These are phyloP conservation scores for Bipolaris victoriae DNA, from an alignment of 2,329 filamentous ascomycete species.

Conservation along the genomic window DNA sequence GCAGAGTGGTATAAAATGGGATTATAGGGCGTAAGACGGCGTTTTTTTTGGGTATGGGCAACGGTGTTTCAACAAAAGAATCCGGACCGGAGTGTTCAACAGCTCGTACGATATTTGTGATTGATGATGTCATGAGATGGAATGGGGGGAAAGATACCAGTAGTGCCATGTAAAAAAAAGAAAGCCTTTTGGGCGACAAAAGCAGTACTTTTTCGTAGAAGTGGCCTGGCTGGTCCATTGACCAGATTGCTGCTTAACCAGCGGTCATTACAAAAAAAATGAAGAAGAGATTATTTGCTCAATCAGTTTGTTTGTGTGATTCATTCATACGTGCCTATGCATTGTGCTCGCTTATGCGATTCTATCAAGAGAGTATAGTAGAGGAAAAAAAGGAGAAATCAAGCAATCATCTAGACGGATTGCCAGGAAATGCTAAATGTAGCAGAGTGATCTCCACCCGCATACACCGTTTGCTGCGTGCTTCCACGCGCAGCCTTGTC, in stretches of 20 bases:
- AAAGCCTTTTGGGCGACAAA: background rate
- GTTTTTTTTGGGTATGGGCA: constrained; percentile 11
- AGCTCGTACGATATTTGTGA: constrained; percentile 20
- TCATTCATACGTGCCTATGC: background rate
- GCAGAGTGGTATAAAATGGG: background rate
- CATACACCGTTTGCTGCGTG: constrained; percentile 55
- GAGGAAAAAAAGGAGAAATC: background rate
- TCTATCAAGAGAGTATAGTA: background rate
- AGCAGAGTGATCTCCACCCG: constrained; percentile 40
- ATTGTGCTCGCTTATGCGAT: background rate
- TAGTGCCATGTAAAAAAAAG: background rate
- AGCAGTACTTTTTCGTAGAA: background rate
- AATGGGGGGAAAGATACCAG: background rate
- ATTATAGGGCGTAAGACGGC: constrained; percentile 24
- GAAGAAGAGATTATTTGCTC: background rate
- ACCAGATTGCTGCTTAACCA: constrained; percentile 3
- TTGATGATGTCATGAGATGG: constrained; percentile 1
- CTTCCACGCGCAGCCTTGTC: constrained; percentile 51
- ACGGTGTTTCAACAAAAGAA: constrained; percentile 35
- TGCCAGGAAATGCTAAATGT: constrained; percentile 50
- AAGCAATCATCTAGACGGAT: constrained; percentile 7
- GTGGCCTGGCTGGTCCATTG: background rate
- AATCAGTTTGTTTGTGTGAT: background rate
- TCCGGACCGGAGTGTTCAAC: constrained; percentile 34
- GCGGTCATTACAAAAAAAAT: background rate